phyloP scores from a whole-genome alignment of 1,139 yeast species.

The Candida frijolesensis region DNA sequence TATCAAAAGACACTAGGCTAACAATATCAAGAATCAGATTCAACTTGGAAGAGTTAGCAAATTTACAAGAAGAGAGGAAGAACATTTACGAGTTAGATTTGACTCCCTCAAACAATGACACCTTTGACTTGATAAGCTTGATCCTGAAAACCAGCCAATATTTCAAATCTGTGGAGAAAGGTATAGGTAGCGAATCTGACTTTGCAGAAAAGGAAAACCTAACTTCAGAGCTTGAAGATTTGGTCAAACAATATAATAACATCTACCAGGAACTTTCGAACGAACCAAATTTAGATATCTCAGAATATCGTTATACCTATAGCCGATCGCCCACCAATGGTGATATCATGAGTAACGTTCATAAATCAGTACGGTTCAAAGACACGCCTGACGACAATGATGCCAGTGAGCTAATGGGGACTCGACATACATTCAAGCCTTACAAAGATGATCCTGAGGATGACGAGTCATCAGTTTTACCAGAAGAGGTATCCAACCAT shows the following conservation, averaged over 20 bases:
- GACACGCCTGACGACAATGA: slow-evolving; percentile 36
- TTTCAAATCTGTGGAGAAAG: slow-evolving; percentile 36
- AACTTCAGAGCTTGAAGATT: slow-evolving; percentile 19
- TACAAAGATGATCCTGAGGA: slow-evolving; percentile 43
- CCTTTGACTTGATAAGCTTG: slow-evolving; percentile 49
- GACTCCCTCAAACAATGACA: slow-evolving; percentile 56
- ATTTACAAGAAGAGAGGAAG: slow-evolving; percentile 52
- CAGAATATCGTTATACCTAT: slow-evolving; percentile 36
- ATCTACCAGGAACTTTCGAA: slow-evolving; percentile 23
- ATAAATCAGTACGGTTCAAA: slow-evolving; percentile 57
- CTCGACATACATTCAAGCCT: slow-evolving; percentile 33
- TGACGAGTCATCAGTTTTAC: slow-evolving; percentile 14
- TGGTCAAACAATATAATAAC: slow-evolving; percentile 24
- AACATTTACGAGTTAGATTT: slow-evolving; percentile 47
- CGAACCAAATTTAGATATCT: slow-evolving; percentile 35
- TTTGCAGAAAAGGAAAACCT: slow-evolving; percentile 9
- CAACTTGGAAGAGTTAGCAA: slow-evolving; percentile 39
- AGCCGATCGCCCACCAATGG: slow-evolving; percentile 7
- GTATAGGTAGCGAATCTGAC: slow-evolving; percentile 21
- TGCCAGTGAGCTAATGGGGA: slow-evolving; percentile 26
- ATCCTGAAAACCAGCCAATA: slow-evolving; percentile 38
- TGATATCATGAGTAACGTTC: slow-evolving; percentile 8
- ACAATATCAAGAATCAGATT: slow-evolving; percentile 19
- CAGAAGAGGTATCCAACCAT: slow-evolving; percentile 30
- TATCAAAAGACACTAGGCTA: slow-evolving; percentile 18